These are phyloP conservation scores for Leucaena leucocephala DNA, from an alignment of 306 rosid genomes.

Conservation along the genomic window DNA sequence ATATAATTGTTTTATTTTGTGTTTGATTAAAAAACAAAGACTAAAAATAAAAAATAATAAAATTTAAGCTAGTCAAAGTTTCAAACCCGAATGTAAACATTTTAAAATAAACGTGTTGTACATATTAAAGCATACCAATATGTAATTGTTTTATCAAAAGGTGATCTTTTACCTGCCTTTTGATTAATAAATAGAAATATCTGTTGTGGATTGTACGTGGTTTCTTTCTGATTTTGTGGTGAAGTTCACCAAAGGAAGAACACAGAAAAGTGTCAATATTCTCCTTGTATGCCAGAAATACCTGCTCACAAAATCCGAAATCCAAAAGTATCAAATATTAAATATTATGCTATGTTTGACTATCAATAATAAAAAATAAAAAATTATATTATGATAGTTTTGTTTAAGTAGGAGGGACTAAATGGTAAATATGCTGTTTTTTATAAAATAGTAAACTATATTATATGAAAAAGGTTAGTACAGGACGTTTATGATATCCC, in stretches of 20 bases:
- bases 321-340: background rate
- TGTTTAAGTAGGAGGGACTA: too few relatives aligned
- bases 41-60: background rate
- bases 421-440: background rate
- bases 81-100: background rate
- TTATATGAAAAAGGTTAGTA: too few relatives aligned
- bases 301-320: conserved; percentile 1
- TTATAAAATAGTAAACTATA: too few relatives aligned
- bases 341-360: background rate
- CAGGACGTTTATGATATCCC: too few relatives aligned
- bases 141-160: background rate
- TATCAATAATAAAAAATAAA: background rate
- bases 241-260: conserved; percentile 2
- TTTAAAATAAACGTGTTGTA: background rate
- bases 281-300: background rate
- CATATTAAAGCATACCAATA: background rate
- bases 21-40: background rate
- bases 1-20: background rate
- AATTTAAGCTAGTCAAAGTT: background rate
- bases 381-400: background rate
- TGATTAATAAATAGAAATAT: background rate
- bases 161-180: background rate
- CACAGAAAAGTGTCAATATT: background rate
- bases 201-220: background rate
- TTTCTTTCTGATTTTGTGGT: background rate